These are phyloP conservation scores for Boechera stricta DNA, from an alignment of 345 rosid genomes.

Conservation along the genomic window DNA sequence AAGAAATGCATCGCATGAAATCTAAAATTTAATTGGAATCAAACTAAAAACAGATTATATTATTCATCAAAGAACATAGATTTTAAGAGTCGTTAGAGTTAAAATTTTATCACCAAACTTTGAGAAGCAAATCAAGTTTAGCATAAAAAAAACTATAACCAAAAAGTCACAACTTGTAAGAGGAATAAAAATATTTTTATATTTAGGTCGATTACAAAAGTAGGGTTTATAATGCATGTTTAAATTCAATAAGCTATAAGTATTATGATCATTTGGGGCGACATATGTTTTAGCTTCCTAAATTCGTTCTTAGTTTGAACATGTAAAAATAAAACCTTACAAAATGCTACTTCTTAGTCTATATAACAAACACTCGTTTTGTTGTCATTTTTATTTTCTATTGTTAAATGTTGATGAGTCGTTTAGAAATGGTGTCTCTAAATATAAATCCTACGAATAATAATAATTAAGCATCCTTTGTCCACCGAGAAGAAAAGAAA, in stretches of 20 bases:
- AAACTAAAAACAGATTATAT: not conserved
- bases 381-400: not conserved
- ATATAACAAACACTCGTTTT: not conserved
- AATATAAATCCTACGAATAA: not conserved
- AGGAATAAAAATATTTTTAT: not conserved
- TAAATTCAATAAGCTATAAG: not conserved
- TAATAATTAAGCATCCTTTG: constrained; percentile 20
- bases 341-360: not conserved
- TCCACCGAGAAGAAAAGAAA: not conserved
- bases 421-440: not conserved
- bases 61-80: not conserved
- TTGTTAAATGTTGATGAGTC: not conserved
- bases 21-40: not conserved
- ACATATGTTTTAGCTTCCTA: not conserved
- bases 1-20: not conserved
- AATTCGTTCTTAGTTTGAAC: not conserved
- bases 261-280: not conserved
- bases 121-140: not conserved
- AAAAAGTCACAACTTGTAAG: not conserved
- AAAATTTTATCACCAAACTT: not conserved
- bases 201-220: not conserved
- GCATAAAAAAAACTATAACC: not conserved
- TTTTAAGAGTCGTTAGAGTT: not conserved
- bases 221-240: not conserved
- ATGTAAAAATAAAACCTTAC: not conserved